These are phyloP conservation scores for Mycena filopes DNA, from an alignment of 768 basidiomycete genomes.

Conservation along the genomic window DNA sequence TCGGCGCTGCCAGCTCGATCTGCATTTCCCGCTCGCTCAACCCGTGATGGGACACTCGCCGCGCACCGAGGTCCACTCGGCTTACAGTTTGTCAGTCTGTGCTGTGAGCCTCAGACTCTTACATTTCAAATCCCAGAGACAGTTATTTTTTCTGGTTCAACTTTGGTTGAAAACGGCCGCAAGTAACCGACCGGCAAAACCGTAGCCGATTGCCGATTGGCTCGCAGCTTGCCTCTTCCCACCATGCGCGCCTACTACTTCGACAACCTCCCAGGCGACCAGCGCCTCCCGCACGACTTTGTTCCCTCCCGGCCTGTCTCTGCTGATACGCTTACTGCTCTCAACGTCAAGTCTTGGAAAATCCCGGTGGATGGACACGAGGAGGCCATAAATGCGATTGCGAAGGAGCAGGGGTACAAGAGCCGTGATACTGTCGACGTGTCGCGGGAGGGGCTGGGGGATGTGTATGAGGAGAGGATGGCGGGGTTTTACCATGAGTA, in stretches of 20 bases:
- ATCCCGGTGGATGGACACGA: constrained; percentile 73
- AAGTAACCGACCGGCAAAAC: no score
- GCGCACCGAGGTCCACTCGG: no score
- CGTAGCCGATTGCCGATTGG: no score
- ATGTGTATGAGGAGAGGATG: constrained; percentile 78
- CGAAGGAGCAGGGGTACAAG: constrained; percentile 78
- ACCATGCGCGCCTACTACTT: constrained; percentile 80
- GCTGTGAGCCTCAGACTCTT: no score
- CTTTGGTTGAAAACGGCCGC: no score
- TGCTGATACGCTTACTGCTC: constrained; percentile 54
- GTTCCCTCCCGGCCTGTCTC: constrained; percentile 58
- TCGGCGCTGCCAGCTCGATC: no score
- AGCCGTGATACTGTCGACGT: constrained; percentile 85
- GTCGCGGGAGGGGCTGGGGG: constrained; percentile 64
- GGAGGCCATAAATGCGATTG: constrained; percentile 67
- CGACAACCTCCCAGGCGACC: constrained; percentile 79
- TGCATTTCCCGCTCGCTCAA: no score
- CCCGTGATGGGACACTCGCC: no score
- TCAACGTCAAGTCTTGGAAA: constrained; percentile 76
- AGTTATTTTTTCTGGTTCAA: no score
- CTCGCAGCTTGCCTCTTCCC: background rate
- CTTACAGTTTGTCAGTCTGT: no score
- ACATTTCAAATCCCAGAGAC: no score
- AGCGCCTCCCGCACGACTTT: constrained; percentile 81
- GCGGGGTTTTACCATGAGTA: constrained; percentile 88